These are phyloP conservation scores for Ceratocystis huliohia DNA, from an alignment of 2,329 filamentous ascomycete genomes.

Conservation along the genomic window DNA sequence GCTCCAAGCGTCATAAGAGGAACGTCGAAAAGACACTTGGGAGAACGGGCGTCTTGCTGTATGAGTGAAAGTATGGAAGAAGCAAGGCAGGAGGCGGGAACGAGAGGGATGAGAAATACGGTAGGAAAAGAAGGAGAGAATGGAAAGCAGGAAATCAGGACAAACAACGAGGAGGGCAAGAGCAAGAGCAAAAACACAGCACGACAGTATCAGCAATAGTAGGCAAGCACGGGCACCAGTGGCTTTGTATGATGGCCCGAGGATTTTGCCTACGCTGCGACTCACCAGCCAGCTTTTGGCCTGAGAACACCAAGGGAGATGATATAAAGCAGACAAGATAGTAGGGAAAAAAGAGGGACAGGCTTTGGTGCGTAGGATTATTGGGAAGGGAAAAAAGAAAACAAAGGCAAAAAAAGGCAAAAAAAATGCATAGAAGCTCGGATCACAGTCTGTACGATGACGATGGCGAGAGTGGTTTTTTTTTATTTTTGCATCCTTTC, in stretches of 20 bases:
- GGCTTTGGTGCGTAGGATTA: not conserved
- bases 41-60: not conserved
- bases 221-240: not conserved
- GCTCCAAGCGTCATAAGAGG: slow-evolving; percentile 3
- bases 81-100: not conserved
- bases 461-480: not conserved
- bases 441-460: slow-evolving; percentile 9
- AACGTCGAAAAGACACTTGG: not conserved
- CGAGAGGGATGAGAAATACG: not conserved
- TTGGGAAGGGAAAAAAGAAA: not conserved
- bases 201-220: not conserved
- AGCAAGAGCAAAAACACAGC: not conserved
- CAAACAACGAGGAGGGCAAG: not conserved
- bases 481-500: not conserved
- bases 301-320: too few species aligned
- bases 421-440: slow-evolving; percentile 2
- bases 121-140: not conserved
- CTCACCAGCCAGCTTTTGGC: not conserved
- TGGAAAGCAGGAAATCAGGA: not conserved
- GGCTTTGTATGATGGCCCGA: not conserved
- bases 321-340: too few species aligned
- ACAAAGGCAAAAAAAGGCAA: not conserved
- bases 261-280: not conserved
- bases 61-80: not conserved
- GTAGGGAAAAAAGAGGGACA: too few species aligned